Evolutionary conservation across 306 rosid species (phyloP), one percentile per base, ranked within the genome.

Genomic region (Quercus variabilis): DNA sequence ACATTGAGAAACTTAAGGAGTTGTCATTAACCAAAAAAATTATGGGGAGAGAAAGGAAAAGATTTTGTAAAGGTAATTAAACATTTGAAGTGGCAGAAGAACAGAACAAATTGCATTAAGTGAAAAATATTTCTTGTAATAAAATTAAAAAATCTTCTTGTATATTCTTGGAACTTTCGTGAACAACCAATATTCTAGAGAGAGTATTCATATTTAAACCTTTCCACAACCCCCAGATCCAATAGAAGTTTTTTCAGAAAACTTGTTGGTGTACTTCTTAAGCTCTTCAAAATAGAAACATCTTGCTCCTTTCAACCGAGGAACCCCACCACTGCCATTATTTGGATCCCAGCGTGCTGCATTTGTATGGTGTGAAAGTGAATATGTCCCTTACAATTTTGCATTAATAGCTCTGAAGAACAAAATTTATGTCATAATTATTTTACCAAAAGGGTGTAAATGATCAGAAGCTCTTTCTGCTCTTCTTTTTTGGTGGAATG

Each of bases 221-320:
- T 89, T 85, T 30, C 93, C 96, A 63, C 85, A 89, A 26, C 92
- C 93, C 15, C 97, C 93, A 35, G 87, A 71, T 78, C 96, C 96
- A 76, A 89, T 63, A 19, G 70, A 85, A 56, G 88, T 89, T 10
- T 49, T 83, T 43, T 51, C 77, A 41, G 92, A 86, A 77, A 91
- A 89, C 41, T 80, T 85, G 52, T 76, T 68, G 84, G 88, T 88
- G 86, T 62, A 86, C 58, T 78, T 85, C 77, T 80, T 76, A 51
- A 89, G 84, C 83, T 91, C 92, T 75, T 85, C 90, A 35, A 86
- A 89, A 55, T 92, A 78, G 87, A 89, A 89, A 62, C 77, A 77
- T 62, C 70, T 86, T 55, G 92, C 83, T 63, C 87, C 96, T 74
- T 85, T 89, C 43, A 91, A 74, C 69, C 83, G 89, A 23, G 97